phyloP scores from a whole-genome alignment of 768 basidiomycete species.

The Tylopilus felleus region DNA sequence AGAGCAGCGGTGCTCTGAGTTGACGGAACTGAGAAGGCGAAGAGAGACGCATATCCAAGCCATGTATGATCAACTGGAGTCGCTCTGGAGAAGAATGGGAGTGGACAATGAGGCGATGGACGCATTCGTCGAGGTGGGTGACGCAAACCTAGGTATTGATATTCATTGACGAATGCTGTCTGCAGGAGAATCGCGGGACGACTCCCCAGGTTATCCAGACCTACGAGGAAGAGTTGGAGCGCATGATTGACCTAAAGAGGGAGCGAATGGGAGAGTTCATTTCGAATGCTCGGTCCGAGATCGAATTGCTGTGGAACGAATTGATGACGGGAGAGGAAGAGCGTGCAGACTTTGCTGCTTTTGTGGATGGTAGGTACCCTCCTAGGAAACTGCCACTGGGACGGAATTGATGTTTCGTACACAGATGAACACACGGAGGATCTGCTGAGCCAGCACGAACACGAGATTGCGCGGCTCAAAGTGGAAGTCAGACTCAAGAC shows the following conservation, averaged over 20 bases:
- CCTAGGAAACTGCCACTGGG: neutral
- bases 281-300: conserved; percentile 74
- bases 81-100: conserved; percentile 84
- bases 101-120: conserved; percentile 81
- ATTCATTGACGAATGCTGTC: neutral
- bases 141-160: neutral
- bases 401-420: neutral
- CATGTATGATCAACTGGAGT: conserved; percentile 91
- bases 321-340: conserved; percentile 85
- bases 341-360: conserved; percentile 74
- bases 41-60: conserved; percentile 86
- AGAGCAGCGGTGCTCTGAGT: conserved; percentile 47
- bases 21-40: conserved; percentile 69
- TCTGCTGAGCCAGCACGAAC: conserved; percentile 77
- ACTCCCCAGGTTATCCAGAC: conserved; percentile 72
- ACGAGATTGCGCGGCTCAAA: conserved; percentile 77
- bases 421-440: conserved; percentile 89
- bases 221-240: conserved; percentile 86
- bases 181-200: conserved; percentile 62
- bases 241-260: conserved; percentile 86
- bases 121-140: conserved; percentile 74
- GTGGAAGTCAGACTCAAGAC: conserved; percentile 80
- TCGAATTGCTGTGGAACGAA: conserved; percentile 78
- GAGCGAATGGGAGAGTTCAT: conserved; percentile 88
- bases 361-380: conserved; percentile 66